Evolutionary conservation across 1,284 basidiomycete species (phyloP), one percentile per base, ranked within the genome.

Genomic region (Trichosporon sp.): DNA sequence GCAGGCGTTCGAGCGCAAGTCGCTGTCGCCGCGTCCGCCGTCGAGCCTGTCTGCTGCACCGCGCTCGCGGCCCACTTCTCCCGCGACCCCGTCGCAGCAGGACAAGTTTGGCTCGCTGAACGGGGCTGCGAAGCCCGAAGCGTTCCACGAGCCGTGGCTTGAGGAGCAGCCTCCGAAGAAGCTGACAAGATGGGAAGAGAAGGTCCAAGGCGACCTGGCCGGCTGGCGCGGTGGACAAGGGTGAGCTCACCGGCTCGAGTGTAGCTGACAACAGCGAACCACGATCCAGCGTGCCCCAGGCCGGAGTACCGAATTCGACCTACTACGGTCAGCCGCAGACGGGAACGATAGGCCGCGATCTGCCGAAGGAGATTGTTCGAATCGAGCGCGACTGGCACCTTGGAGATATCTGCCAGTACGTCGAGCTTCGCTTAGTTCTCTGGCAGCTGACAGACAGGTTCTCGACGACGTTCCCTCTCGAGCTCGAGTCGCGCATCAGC

Each of bases 331-430:
- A 77, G 58, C 72, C 75, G 4, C 73, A 73, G 12, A 78, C 78
- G 0, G 80, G 80, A 6, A 73, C 66, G 7, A 77, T 83, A 60
- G 80, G 80, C 0, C 67, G 70, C 32, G 78, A 83, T 68, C 73
- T 81, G 31, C 82, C 82, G 0, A 83, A 82, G 68, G 82, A 83
- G 75, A 77, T 83, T 21, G 72, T 86, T 3, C 70, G 85, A 62
- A 74, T 86, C 3, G 84, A 85, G 70, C 74, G 85, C 38, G 85
- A 86, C 71, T 85, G 84, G 79, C 73, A 70, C 9, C 79, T 75
- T 13, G 85, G 84, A 9, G 81, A 84, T 44, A 74, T 81, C 2
- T 81, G 79, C 66, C 84, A 85, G 77, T 83, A 70, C 69, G 81
- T 75, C 15, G 0, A 21, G 32, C 21, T 56, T 2, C 27, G 42